phyloP scores from a whole-genome alignment of 2,329 filamentous ascomycete genomes.

The Stagonosporopsis rhizophila region DNA sequence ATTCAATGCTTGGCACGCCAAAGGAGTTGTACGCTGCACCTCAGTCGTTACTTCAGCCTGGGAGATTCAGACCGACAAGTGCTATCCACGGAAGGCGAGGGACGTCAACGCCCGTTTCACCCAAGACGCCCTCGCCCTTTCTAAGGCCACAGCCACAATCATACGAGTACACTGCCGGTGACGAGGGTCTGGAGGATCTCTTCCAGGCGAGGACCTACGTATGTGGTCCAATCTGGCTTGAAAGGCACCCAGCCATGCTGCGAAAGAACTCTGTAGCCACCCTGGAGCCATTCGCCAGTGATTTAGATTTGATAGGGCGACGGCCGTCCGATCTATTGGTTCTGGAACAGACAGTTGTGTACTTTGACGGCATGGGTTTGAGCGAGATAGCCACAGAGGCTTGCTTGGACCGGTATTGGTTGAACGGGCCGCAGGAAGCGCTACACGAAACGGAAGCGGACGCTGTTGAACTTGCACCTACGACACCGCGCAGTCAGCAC shows the following conservation, averaged over 20 bases:
- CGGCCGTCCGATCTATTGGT: conserved; percentile 34
- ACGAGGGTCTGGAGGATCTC: neutral
- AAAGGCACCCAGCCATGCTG: conserved; percentile 34
- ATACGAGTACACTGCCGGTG: conserved; percentile 15
- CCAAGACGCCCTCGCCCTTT: conserved; percentile 13
- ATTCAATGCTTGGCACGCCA: conserved; percentile 41
- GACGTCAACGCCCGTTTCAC: conserved; percentile 19
- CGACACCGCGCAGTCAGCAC: conserved; percentile 8
- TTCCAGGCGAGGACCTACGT: conserved; percentile 43
- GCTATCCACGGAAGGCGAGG: conserved; percentile 18
- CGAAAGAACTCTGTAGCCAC: conserved; percentile 52
- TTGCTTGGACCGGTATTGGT: conserved; percentile 45
- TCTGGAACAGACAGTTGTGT: conserved; percentile 52
- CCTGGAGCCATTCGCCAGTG: conserved; percentile 45
- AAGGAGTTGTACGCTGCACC: conserved; percentile 36
- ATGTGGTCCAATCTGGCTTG: conserved; percentile 53
- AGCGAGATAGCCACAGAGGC: conserved; percentile 36
- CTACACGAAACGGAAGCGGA: conserved; percentile 7
- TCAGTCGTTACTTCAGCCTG: conserved; percentile 6
- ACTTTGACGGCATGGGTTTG: conserved; percentile 52
- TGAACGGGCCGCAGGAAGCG: conserved; percentile 20
- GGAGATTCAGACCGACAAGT: conserved; percentile 18
- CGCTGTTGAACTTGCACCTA: conserved; percentile 17
- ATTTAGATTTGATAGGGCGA: conserved; percentile 23
- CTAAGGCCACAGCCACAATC: conserved; percentile 1